Evolutionary conservation across 1,284 basidiomycete genomes (phyloP), one percentile per base, ranked within the genome.

Genomic region (Phellinidium pouzarii): DNA sequence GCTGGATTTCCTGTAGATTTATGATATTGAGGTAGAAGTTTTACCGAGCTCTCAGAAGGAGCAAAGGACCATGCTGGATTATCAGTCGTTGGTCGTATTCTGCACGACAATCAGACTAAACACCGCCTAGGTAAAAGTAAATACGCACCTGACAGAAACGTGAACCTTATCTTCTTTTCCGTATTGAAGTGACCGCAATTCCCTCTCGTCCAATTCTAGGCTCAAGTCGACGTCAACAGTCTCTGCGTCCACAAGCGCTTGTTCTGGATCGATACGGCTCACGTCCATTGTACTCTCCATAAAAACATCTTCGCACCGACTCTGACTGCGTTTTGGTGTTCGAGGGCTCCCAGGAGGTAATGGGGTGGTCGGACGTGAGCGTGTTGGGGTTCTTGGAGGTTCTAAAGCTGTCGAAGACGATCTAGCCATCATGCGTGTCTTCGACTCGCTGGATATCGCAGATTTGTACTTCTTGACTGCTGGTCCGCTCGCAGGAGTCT

Each of bases 161-260:
- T 92, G 80, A 23, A 94, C 91, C 61, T 92, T 91, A 65, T 94
- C 91, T 53, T 87, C 78, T 50, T 77, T 78, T 9, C 81, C 80
- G 51, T 79, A 75, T 47, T 80, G 74, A 1, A 62, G 61, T 8
- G 68, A 68, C 46, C 69, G 60, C 27, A 79, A 60, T 65, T 72
- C 71, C 9, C 71, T 68, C 53, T 80, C 79, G 53, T 85, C 84
- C 4, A 85, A 70, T 47, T 86, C 84, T 0, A 67, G 77, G 2
- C 81, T 84, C 4, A 87, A 60, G 61, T 89, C 86, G 3, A 73
- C 71, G 44, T 89, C 87, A 3, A 90, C 76, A 1, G 71, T 84
- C 63, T 84, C 73, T 58, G 71, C 84, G 64, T 91, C 86, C 3
- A 91, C 79, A 8, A 90, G 70, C 0, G 77, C 84, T 11, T 84